Base-by-base conservation (phyloP, 2,329 filamentous ascomycete genomes). In the Aspergillus nomiae region DNA sequence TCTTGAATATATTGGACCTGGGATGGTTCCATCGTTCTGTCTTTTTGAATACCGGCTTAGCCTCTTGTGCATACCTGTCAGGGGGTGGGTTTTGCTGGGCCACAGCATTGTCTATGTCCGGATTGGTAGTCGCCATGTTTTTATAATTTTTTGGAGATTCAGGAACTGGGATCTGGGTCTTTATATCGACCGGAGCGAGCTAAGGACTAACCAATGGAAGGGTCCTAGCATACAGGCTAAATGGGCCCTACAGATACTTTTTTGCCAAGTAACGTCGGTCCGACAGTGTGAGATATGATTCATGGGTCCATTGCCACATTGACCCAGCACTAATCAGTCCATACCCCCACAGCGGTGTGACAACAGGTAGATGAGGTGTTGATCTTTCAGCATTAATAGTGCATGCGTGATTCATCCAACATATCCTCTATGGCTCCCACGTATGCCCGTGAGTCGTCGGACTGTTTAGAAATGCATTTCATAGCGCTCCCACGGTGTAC, bases 21-120 rank as follows among this genome's bases (percentile, higher is more conserved):
- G 85, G 81, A 65, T 79, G 75, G 67, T 83, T 86, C 86, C 79
- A 85, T 38, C 60, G 57, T 26, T 67, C 65, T 4, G 45, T 11
- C 21, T 56, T 57, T n/a, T 28, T 28, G 11, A 55, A 60, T 46
- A 61, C 45, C n/a, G 28, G 53, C 19, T 28, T 41, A 19, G 46
- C n/a, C 32, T 53, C 3, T 6, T 24, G 9, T 7, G 51, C 4
- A 3, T 11, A 26, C n/a, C 28, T 21, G 1, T 38, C 51, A 32
- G 19, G 3, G 14, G 48, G n/a, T 9, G 48, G 28, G 4, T 0
- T 16, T 51, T 32, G 48, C 6, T 30, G 46, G 4, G 28, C 28
- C 28, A 14, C 4, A 21, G 48, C 28, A 5, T 4, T 11, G 9
- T 26, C 32, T 14, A 26, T 16, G 19, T 10, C n/a, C 3, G 12